These are phyloP conservation scores for Hippophae rhamnoides DNA, from an alignment of 306 rosid species.

Conservation along the genomic window DNA sequence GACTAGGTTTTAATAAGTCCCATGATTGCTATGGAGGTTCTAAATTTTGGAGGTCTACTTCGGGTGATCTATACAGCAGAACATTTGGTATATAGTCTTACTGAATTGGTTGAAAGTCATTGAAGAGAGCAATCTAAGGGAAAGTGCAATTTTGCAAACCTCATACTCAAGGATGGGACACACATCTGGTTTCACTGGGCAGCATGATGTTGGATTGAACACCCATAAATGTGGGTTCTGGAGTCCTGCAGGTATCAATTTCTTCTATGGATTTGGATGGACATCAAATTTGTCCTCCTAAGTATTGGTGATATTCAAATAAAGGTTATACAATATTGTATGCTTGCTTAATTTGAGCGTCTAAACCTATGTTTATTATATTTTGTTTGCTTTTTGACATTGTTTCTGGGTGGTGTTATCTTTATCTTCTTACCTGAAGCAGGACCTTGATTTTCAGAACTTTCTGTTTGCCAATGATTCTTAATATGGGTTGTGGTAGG, in stretches of 20 bases:
- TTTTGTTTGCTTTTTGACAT: no score
- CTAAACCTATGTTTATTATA: no score
- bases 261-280: not conserved
- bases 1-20: conserved; percentile 37
- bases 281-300: no score
- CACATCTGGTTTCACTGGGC: conserved; percentile 31
- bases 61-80: conserved; percentile 65
- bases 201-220: conserved; percentile 32
- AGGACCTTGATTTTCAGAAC: no score
- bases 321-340: no score
- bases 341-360: no score
- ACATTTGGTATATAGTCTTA: conserved; percentile 68
- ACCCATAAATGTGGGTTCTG: conserved; percentile 28
- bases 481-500: no score
- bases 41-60: conserved; percentile 68
- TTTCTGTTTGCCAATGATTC: no score
- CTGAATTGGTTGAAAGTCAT: conserved; percentile 18
- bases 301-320: no score
- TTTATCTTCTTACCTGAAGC: no score
- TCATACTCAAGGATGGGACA: conserved; percentile 31
- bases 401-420: no score
- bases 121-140: conserved; percentile 22
- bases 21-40: conserved; percentile 71
- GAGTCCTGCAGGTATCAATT: conserved; percentile 40
- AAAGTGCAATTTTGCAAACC: conserved; percentile 24